These are phyloP conservation scores for Eimeria falciformis DNA, from an alignment of 169 alveolate genomes.

Conservation along the genomic window DNA sequence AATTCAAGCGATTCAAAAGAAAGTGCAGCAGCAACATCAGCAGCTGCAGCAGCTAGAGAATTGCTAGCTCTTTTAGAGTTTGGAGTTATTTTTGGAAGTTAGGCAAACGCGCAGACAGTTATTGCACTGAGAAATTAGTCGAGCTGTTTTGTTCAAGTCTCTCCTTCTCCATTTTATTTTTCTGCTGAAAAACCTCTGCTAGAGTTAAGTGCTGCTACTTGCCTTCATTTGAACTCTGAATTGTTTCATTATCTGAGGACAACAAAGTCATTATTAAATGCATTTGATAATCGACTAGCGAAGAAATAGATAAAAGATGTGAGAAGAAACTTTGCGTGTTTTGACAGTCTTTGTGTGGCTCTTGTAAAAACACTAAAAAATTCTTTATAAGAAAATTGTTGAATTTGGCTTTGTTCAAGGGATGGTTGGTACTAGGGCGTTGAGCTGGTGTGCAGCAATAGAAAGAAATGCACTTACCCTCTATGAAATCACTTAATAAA, in stretches of 20 bases:
- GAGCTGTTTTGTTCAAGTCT: not conserved
- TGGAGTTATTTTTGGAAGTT: not conserved
- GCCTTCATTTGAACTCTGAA: not conserved
- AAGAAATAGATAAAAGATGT: not conserved
- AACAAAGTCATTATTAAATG: not conserved
- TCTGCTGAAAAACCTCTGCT: not conserved
- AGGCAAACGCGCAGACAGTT: not conserved
- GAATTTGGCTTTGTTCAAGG: too few species aligned
- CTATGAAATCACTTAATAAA: too few species aligned
- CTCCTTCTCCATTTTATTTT: not conserved
- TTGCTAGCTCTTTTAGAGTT: not conserved
- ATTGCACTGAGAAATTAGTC: not conserved
- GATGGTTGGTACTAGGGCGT: too few species aligned
- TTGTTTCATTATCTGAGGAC: not conserved
- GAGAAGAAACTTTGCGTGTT: not conserved
- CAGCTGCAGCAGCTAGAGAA: too few species aligned
- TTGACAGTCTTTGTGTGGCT: too few species aligned
- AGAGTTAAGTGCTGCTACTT: not conserved
- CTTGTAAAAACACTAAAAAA: too few species aligned
- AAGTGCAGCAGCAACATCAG: not conserved
- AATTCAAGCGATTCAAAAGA: not conserved
- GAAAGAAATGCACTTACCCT: too few species aligned
- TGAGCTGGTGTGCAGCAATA: too few species aligned
- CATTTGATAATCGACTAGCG: not conserved
- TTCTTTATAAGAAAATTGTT: too few species aligned